Evolutionary conservation across 441 rosid genomes (phyloP), one percentile per base, ranked within the genome.

Genomic region (Euphorbia celastroides): DNA sequence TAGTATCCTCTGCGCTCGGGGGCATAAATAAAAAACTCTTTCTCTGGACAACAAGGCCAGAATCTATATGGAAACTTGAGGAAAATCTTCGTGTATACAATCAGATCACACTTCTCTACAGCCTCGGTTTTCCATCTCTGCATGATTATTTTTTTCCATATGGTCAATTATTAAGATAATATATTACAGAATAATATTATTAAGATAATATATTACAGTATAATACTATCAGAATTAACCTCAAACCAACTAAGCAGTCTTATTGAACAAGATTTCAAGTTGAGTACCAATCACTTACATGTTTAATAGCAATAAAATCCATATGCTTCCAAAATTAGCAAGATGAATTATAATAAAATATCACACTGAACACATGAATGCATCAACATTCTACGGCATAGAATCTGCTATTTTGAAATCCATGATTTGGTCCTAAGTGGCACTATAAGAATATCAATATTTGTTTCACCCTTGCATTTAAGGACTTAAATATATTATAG

Each of bases 81-180:
- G 84, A 95, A 95, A 77, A 95, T 92, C 82, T 95, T 95, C 1
- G 97, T 95, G 83, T 95, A 95, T 31, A 95, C 96, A 86, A 87
- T 90, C 75, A 95, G 96, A 68, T 88, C 99, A 75, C 96, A 89
- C 69, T 84, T 84, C 77, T 82, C 80, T 69, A 92, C 83, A 60
- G 97, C 97, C 66, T 90, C 99, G 67, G 83, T 83, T 79, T 95
- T 95, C 99, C 99, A 95, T 72, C 79, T 87, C 99, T 95, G 97
- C 75, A 52, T 55, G 68, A 81, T 70, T 56, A 54, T 60, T 46
- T 26, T 52, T n/a, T 54, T 58, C 9, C 9, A n/a, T 42, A 19
- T 51, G 23, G 64, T 69, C 36, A 71, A 64, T 60, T 60, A 70
- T 46, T 63, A 61, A 42, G 14, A 44, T 67, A 70, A 19, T 67